phyloP scores from a whole-genome alignment of 1,284 basidiomycete genomes.

The Prillingera fragicola region DNA sequence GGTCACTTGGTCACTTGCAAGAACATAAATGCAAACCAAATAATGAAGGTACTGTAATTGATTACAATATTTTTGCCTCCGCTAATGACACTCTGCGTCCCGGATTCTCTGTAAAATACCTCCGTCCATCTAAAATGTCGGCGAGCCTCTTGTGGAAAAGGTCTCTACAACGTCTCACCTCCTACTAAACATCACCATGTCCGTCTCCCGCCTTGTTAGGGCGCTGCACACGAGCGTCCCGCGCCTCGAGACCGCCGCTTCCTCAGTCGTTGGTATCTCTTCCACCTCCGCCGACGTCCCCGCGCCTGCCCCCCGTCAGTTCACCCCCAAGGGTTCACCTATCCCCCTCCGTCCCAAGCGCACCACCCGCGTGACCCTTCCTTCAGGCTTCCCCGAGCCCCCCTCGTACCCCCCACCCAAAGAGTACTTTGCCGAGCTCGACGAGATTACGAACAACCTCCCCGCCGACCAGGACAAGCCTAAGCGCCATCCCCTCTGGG shows the following conservation, averaged over 20 bases:
- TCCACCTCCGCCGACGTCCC: slow-evolving; percentile 2
- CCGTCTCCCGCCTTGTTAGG: slow-evolving; percentile 22
- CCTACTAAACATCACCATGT: slow-evolving; percentile 16
- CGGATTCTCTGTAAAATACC: too few species aligned
- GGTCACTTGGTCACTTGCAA: too few species aligned
- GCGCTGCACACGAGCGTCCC: slow-evolving; percentile 27
- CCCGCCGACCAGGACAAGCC: slow-evolving; percentile 1
- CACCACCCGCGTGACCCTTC: slow-evolving; percentile 26
- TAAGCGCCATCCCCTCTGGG: slow-evolving; percentile 43
- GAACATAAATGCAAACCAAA: too few species aligned
- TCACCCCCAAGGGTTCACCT: slow-evolving; percentile 36
- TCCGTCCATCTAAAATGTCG: too few species aligned
- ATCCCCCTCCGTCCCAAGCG: slow-evolving; percentile 37
- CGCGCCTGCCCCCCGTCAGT: slow-evolving; percentile 9
- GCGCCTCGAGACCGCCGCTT: slow-evolving; percentile 5
- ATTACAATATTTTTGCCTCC: too few species aligned
- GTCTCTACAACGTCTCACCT: too few species aligned
- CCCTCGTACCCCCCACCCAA: slow-evolving; percentile 29
- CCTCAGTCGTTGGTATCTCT: slow-evolving; percentile 3
- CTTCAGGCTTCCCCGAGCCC: slow-evolving; percentile 39
- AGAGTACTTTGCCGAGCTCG: slow-evolving; percentile 26
- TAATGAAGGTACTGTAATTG: too few species aligned
- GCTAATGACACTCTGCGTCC: too few species aligned
- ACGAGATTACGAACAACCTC: slow-evolving; percentile 11
- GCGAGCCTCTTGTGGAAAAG: too few species aligned